Percentiles rank a stretch among this genome's conserved stretches.
phyloP scores from a whole-genome alignment of 2,329 filamentous ascomycete genomes.

The Parafenestella ontariensis region DNA sequence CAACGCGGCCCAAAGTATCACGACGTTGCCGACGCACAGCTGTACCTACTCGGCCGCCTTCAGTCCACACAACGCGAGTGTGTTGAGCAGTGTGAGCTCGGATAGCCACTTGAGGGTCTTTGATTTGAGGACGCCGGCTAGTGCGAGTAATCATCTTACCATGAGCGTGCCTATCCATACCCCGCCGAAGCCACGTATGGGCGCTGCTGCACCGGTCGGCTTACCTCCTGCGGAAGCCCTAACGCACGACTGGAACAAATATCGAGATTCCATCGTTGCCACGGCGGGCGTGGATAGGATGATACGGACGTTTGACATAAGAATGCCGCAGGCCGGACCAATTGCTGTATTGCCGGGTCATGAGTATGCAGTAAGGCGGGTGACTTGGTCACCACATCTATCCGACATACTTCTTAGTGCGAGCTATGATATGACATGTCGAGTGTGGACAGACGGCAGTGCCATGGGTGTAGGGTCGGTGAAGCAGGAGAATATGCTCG shows the following conservation, averaged over 20 bases:
- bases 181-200: conserved; percentile 61
- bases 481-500: conserved; percentile 44
- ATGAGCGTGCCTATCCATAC: conserved; percentile 84
- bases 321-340: conserved; percentile 76
- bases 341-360: conserved; percentile 80
- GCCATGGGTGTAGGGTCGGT: conserved; percentile 51
- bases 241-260: conserved; percentile 99
- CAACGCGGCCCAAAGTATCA: conserved; percentile 73
- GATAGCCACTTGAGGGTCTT: conserved; percentile 91
- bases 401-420: conserved; percentile 85
- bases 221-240: conserved; percentile 80
- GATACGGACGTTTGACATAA: conserved; percentile 89
- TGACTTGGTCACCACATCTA: conserved; percentile 95
- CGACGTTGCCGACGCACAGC: conserved; percentile 87
- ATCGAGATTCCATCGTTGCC: conserved; percentile 82
- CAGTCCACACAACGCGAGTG: conserved; percentile 82
- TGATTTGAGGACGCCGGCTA: conserved; percentile 86
- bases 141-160: conserved; percentile 85
- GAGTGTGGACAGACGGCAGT: conserved; percentile 88
- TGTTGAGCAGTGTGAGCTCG: conserved; percentile 86
- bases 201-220: conserved; percentile 48
- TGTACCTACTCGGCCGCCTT: conserved; percentile 96
- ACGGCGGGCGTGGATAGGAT: conserved; percentile 87
- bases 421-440: conserved; percentile 97
- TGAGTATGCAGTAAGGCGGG: conserved; percentile 83